Conservation (phyloP, 2,329 filamentous ascomycete genomes). For the Alternaria sp. region DNA sequence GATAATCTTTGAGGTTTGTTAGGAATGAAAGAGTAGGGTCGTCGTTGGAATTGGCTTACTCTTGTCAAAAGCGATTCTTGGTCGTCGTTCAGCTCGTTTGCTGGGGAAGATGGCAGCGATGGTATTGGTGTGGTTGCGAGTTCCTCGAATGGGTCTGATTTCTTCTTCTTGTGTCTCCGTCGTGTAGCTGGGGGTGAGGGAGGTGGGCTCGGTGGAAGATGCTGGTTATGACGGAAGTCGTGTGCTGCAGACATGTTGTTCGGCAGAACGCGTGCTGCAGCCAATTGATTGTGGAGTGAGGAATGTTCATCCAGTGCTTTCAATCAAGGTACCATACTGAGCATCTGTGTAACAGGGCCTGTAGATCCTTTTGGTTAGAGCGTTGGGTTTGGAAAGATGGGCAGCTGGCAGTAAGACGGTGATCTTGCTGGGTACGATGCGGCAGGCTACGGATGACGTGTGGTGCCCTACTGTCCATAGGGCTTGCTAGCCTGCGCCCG, state of each 20-base stretch:
- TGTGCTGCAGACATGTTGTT: slow-evolving; percentile 22
- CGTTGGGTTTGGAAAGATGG: background rate
- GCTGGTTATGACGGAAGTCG: slow-evolving; percentile 14
- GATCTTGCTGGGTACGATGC: slow-evolving; percentile 1
- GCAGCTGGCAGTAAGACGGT: background rate
- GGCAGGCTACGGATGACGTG: slow-evolving; percentile 19
- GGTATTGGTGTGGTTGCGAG: slow-evolving; percentile 32
- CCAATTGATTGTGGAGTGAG: background rate
- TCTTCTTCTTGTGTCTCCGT: slow-evolving; percentile 32
- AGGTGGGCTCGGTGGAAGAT: slow-evolving; percentile 36
- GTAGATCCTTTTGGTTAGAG: background rate
- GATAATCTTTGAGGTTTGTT: slow-evolving; percentile 47
- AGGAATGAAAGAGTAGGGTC: background rate
- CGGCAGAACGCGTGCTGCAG: background rate
- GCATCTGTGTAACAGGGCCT: background rate
- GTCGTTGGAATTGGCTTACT: slow-evolving; percentile 18
- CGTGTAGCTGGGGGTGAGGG: slow-evolving; percentile 33
- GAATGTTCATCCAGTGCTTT: background rate
- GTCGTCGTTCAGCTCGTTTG: slow-evolving; percentile 17
- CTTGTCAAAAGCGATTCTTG: slow-evolving; percentile 33
- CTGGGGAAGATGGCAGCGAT: slow-evolving; percentile 30
- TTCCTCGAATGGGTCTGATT: slow-evolving; percentile 39
- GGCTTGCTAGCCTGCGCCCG: slow-evolving; percentile 9
- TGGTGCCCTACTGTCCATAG: slow-evolving; percentile 9
- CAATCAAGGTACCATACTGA: background rate